A percentile compares a stretch with the other conserved stretches of the same genome.
Evolutionary conservation across 108 stramenopile genomes (phyloP).

Genomic region (Discostella stelligeroides): DNA sequence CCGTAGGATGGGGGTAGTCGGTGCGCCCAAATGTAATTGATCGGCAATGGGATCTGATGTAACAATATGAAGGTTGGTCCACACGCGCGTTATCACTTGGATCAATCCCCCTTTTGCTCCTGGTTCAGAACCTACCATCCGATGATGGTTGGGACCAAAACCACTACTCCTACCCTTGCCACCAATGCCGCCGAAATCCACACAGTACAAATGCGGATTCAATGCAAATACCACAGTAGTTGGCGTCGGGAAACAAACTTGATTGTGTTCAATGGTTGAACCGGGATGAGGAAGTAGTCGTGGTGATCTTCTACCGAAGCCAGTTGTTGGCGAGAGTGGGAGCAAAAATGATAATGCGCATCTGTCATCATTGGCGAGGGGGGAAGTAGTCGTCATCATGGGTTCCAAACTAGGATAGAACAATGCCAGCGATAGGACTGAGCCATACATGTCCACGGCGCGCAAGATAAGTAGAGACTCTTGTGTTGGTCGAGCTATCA

Average conservation of each 20-base stretch:
- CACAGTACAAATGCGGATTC: constrained; percentile 42
- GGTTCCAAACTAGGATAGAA: constrained; percentile 12
- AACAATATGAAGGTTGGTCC: not conserved
- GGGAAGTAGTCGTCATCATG: not conserved
- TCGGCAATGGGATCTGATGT: constrained; percentile 1
- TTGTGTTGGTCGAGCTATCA: not conserved
- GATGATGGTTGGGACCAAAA: not conserved
- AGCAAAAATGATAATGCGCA: constrained; percentile 3
- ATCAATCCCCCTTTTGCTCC: too few relatives aligned
- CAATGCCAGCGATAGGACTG: constrained; percentile 6
- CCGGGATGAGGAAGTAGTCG: constrained; percentile 24
- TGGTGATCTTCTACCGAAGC: not conserved
- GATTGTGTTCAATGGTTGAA: constrained; percentile 23
- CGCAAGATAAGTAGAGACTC: constrained; percentile 1
- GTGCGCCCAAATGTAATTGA: too few relatives aligned
- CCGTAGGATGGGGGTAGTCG: not conserved
- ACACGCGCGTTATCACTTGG: not conserved
- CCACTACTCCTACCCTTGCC: not conserved
- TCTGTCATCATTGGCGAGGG: too few relatives aligned
- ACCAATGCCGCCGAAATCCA: constrained; percentile 25
- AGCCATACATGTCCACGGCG: constrained; percentile 10
- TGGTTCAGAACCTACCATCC: too few relatives aligned
- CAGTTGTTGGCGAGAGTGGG: constrained; percentile 7
- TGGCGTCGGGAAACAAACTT: constrained; percentile 41
- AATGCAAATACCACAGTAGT: constrained; percentile 32